Conservation (phyloP, 2,329 filamentous ascomycete genomes). For the Alternaria triticimaculans region DNA sequence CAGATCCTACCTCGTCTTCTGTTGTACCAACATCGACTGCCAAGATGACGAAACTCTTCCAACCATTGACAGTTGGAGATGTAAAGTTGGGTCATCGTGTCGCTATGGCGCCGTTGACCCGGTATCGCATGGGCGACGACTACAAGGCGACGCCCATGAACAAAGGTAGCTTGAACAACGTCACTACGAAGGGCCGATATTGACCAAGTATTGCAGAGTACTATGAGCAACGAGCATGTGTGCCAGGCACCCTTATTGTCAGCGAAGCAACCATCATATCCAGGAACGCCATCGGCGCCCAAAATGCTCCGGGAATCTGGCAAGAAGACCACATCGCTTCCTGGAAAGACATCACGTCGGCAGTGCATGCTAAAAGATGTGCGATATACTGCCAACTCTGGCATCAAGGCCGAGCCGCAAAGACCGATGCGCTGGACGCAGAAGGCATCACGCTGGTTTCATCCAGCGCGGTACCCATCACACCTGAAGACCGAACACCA, state of each 20-base stretch:
- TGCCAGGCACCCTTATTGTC: conserved; percentile 63
- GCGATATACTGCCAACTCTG: conserved; percentile 68
- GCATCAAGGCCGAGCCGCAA: conserved; percentile 62
- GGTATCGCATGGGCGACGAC: conserved; percentile 52
- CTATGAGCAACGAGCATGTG: conserved; percentile 59
- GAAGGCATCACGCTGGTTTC: conserved; percentile 36
- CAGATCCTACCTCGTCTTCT: not conserved
- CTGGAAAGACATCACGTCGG: conserved; percentile 65
- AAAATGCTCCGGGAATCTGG: conserved; percentile 64
- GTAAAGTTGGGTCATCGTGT: conserved; percentile 39
- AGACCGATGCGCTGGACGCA: conserved; percentile 37
- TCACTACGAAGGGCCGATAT: not conserved
- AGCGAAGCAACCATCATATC: conserved; percentile 62
- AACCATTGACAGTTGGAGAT: conserved; percentile 40
- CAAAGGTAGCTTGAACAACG: not conserved
- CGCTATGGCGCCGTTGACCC: conserved; percentile 45
- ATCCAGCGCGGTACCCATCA: conserved; percentile 43
- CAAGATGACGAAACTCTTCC: conserved; percentile 38
- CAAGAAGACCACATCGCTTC: conserved; percentile 51
- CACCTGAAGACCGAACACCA: conserved; percentile 32
- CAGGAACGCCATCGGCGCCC: conserved; percentile 53
- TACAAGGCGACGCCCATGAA: conserved; percentile 48
- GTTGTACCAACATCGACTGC: not conserved
- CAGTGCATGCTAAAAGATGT: conserved; percentile 65
- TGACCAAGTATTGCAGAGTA: conserved; percentile 46